phyloP scores from a whole-genome alignment of 2,329 filamentous ascomycete species.

The Clathrospora elynae region DNA sequence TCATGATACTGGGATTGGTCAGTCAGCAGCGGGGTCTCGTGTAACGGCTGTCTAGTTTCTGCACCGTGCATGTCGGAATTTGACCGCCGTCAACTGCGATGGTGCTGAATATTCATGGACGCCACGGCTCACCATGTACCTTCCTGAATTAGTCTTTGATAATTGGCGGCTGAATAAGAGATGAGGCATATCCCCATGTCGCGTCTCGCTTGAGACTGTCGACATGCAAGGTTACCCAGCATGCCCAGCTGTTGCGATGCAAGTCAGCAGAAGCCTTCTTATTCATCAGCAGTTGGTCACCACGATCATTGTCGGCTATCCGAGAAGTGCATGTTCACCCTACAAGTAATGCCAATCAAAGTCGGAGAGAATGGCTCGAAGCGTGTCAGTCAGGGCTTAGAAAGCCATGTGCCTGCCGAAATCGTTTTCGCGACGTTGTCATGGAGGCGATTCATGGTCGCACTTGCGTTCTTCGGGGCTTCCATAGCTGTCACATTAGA shows the following conservation, averaged over 20 bases:
- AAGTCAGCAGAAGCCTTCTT: slow-evolving; percentile 25
- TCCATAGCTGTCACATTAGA: slow-evolving; percentile 12
- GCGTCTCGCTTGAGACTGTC: slow-evolving; percentile 20
- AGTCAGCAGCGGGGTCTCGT: neutral
- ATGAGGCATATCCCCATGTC: slow-evolving; percentile 3
- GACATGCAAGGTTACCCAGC: slow-evolving; percentile 10
- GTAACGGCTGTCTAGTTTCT: slow-evolving; percentile 2
- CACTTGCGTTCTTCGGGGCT: slow-evolving; percentile 14
- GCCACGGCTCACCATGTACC: slow-evolving; percentile 1
- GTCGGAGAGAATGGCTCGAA: neutral
- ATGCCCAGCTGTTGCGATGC: slow-evolving; percentile 17
- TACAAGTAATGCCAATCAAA: neutral
- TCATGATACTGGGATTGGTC: neutral
- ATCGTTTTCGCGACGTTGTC: neutral
- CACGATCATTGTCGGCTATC: neutral
- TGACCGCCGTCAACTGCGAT: neutral
- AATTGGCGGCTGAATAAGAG: slow-evolving; percentile 15
- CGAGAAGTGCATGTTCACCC: neutral
- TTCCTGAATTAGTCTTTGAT: slow-evolving; percentile 28
- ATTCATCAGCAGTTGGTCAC: slow-evolving; percentile 27
- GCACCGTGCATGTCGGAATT: slow-evolving; percentile 2
- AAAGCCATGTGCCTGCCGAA: neutral
- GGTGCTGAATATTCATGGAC: slow-evolving; percentile 3
- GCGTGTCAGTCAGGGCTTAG: slow-evolving; percentile 18
- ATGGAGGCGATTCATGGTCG: neutral